phyloP scores from a whole-genome alignment of 768 basidiomycete genomes.

The Mycena metata region DNA sequence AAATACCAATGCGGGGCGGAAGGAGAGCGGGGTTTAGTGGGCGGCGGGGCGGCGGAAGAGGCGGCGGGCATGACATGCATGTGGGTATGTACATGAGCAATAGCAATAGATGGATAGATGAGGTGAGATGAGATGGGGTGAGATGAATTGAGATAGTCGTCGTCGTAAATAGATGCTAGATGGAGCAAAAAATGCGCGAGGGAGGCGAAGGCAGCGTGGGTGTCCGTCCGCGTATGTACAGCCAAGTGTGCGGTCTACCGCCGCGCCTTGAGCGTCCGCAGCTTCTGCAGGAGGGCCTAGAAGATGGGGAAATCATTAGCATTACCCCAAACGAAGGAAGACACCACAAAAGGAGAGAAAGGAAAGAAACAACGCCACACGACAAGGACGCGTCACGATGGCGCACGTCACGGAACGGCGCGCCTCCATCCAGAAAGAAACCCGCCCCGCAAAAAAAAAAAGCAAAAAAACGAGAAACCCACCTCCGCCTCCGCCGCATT shows the following conservation, averaged over 20 bases:
- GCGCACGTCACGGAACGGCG: no score
- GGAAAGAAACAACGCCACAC: no score
- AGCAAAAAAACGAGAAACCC: constrained; percentile 41
- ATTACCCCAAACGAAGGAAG: background rate
- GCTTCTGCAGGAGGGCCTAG: constrained; percentile 68
- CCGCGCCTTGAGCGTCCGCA: constrained; percentile 69
- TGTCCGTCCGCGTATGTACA: background rate
- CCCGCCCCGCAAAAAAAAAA: constrained; percentile 22
- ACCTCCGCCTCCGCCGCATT: constrained; percentile 81
- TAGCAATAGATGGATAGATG: constrained; percentile 4
- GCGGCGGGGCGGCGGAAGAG: no score
- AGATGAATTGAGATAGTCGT: background rate
- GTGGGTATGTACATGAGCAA: background rate
- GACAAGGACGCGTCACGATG: no score
- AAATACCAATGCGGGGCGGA: no score
- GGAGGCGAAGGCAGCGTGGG: no score
- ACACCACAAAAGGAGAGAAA: no score
- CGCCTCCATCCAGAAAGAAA: no score
- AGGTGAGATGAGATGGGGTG: constrained; percentile 6
- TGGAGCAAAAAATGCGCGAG: background rate
- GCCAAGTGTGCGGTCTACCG: constrained; percentile 42
- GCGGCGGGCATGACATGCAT: background rate
- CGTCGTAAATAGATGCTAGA: background rate
- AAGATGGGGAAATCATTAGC: background rate
- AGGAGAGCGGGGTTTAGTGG: no score